Base-by-base conservation (phyloP, 2,329 filamentous ascomycete genomes). In the Penicillium sp. region DNA sequence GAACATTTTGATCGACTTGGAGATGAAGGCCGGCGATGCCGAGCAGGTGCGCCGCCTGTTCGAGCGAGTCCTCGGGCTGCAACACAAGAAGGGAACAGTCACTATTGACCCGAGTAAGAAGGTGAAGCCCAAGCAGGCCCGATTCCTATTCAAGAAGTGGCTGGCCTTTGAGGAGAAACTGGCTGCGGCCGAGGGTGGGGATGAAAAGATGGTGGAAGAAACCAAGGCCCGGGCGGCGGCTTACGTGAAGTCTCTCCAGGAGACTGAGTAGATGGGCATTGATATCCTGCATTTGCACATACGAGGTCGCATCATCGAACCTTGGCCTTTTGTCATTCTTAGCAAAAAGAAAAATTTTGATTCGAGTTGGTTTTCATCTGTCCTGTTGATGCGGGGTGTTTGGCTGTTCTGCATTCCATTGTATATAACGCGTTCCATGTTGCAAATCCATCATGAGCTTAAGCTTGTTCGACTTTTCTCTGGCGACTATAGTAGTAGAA, bases 91-190 rank as follows among this genome's bases (percentile, higher is more conserved):
- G 56, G 64, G 62, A 6, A 50, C 53, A 24, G 54, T 61, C 43
- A 53, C 53, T 28, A 54, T 65, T n/a, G 64, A 64, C 24, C 56
- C 58, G 9, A 78, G 78, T 34, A 83, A 82, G 71, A 74, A 76
- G 61, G 75, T 95, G 58, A 95, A 95, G 76, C 81, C 86, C 36
- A 84, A 88, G 66, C 81, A 90, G 65, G 90, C 90, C 12, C 84
- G 85, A 73, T 85, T 83, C 64, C 88, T 95, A 76, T 98, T 97
- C 73, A 88, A 88, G 73, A 81, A 87, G 58, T 98, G 93, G 93
- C 80, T 86, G 48, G 82, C 86, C 57, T 97, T 89, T 81, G 93
- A 98, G 74, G 83, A 85, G 71, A 79, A 78, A 66, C 72, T 68
- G 25, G 65, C 59, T 18, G 57, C 58, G 29, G 58, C 56, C 12